Evolutionary conservation across 768 basidiomycete species (phyloP), one percentile per base, ranked within the genome.

Genomic region (Boletellus emodensis): DNA sequence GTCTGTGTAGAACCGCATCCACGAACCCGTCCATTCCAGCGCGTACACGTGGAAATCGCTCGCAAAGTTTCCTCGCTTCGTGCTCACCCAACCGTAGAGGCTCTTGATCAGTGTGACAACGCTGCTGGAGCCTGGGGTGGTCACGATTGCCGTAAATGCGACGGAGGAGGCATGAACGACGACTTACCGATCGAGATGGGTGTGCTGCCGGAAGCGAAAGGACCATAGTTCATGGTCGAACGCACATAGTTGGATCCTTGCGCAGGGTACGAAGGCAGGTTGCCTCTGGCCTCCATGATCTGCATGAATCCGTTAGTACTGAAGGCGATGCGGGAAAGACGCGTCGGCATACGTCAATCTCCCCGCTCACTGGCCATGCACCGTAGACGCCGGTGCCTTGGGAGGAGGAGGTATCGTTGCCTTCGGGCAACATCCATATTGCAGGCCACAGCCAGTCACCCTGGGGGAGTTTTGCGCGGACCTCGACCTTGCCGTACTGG

Each of bases 161-260:
- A 22, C 20, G 7, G 8, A 1, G 3, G 0, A 0, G 14, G 30
- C 4, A 17, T 7, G 20, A 28, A 20, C 1, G 0, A 15, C n/a
- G 22, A n/a, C 65, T 53, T 48, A 65, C 62, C 51, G 5, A 45
- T 49, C 7, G 66, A 62, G 30, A 76, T 58, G 2, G 80, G 60
- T 0, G 67, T 54, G 38, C 44, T 56, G 0, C 67, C 67, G 0
- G 60, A 53, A 1, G 69, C 59, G 9, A 80, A 61, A 34, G 80
- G 79, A 3, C 89, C 90, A 69, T 85, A 94, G 64, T 83, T 83
- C 18, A 94, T 68, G 30, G 79, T 74, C 6, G 82, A 76, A 49
- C 83, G 72, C 18, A 76, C 72, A 53, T 70, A 77, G 64, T 77
- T 75, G 49, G 68, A 61, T 44, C 78, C 77, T 56, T 75, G 71